Percentiles rank a stretch among this genome's conserved stretches.
Evolutionary conservation across 2,329 filamentous ascomycete species (phyloP).

Genomic region (Didymella glomerata): DNA sequence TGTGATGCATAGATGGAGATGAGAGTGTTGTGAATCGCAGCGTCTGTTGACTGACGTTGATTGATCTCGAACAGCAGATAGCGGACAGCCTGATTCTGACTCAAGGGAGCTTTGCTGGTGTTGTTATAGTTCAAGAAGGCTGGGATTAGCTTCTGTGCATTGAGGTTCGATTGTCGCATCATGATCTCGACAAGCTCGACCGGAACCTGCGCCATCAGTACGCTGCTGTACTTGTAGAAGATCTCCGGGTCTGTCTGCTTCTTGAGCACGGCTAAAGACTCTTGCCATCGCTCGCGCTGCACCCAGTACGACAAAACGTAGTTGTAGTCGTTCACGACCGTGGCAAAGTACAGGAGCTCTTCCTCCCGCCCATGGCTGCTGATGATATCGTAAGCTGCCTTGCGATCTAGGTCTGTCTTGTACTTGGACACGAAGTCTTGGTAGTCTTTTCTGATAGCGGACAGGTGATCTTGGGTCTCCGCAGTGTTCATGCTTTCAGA

Average conservation of each 20-base stretch:
- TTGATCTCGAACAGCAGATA: slow-evolving; percentile 96
- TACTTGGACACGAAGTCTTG: slow-evolving; percentile 87
- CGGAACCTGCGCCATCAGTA: slow-evolving; percentile 90
- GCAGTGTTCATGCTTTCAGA: slow-evolving; percentile 74
- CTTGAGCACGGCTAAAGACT: slow-evolving; percentile 87
- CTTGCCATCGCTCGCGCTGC: slow-evolving; percentile 89
- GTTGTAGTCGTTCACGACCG: slow-evolving; percentile 86
- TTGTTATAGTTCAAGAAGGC: slow-evolving; percentile 94
- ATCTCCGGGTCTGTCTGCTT: slow-evolving; percentile 91
- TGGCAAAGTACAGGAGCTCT: slow-evolving; percentile 91
- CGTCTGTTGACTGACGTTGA: slow-evolving; percentile 78
- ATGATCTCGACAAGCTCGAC: slow-evolving; percentile 91
- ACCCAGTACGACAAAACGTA: slow-evolving; percentile 98
- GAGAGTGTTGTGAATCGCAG: slow-evolving; percentile 95
- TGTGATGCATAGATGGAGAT: slow-evolving; percentile 95
- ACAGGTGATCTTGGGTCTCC: slow-evolving; percentile 76
- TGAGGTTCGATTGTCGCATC: slow-evolving; percentile 87
- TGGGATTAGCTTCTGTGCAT: slow-evolving; percentile 88
- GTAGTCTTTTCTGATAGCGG: slow-evolving; percentile 77
- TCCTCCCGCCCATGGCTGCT: slow-evolving; percentile 94
- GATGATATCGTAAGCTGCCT: slow-evolving; percentile 94
- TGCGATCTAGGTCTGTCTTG: slow-evolving; percentile 86
- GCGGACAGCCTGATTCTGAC: slow-evolving; percentile 84
- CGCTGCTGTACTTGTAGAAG: slow-evolving; percentile 95
- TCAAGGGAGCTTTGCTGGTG: slow-evolving; percentile 71